These are phyloP conservation scores for Thalassiosira oceanica DNA, from an alignment of 352 stramenopile species.

Conservation along the genomic window DNA sequence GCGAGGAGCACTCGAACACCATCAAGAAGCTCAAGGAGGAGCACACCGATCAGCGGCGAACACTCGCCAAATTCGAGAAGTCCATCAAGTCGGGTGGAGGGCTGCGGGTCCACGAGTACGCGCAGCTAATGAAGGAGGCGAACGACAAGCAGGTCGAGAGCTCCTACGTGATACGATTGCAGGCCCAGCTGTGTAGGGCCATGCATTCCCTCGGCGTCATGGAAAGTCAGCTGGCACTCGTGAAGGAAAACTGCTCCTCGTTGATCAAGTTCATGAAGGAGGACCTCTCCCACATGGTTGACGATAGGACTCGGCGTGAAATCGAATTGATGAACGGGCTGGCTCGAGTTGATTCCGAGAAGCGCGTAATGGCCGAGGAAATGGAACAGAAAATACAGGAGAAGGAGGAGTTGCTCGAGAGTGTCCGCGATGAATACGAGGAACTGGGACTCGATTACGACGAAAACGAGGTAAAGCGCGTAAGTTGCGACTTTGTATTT, in stretches of 20 bases:
- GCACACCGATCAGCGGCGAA: constrained; percentile 18
- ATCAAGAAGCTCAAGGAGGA: constrained; percentile 41
- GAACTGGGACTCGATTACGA: constrained; percentile 66
- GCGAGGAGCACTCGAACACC: constrained; percentile 31
- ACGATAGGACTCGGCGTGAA: constrained; percentile 65
- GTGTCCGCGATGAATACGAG: constrained; percentile 56
- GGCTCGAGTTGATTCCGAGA: constrained; percentile 47
- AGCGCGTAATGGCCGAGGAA: constrained; percentile 45
- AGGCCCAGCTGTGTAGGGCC: constrained; percentile 72
- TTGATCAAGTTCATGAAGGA: constrained; percentile 63
- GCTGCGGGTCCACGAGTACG: constrained; percentile 41
- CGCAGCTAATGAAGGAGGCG: constrained; percentile 22
- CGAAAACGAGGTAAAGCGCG: constrained; percentile 43
- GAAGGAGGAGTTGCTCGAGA: constrained; percentile 50
- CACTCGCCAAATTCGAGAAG: constrained; percentile 28
- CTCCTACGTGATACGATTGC: constrained; percentile 66
- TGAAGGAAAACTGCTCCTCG: constrained; percentile 38
- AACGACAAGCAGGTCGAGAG: constrained; percentile 26
- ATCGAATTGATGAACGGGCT: constrained; percentile 76
- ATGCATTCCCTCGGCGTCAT: constrained; percentile 77
- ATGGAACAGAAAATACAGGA: constrained; percentile 52
- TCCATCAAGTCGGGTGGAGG: constrained; percentile 29
- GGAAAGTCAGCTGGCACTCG: constrained; percentile 70
- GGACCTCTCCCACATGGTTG: constrained; percentile 44
- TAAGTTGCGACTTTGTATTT: no score